Conservation (phyloP, 1,284 basidiomycete species). For the Lignosus rhinocerotis region DNA sequence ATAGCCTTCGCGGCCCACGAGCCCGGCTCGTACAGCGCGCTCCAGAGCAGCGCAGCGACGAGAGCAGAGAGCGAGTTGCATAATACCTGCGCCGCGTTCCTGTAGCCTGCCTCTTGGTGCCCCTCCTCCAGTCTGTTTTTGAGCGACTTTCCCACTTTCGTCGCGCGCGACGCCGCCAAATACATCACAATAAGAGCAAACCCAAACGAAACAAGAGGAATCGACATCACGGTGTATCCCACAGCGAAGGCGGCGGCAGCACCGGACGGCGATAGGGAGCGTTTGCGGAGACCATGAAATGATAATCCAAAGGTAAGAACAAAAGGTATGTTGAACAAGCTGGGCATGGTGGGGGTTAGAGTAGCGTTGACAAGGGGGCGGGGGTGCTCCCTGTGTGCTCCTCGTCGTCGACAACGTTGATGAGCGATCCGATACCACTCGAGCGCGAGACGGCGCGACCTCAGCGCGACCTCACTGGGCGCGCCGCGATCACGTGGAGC, state of each 20-base stretch:
- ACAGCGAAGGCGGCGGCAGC: constrained; percentile 75
- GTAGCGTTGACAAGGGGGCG: too few species aligned
- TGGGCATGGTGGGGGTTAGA: too few species aligned
- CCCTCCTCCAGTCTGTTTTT: constrained; percentile 84
- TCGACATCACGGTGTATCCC: constrained; percentile 66
- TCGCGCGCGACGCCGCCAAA: constrained; percentile 79
- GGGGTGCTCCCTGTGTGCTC: too few species aligned
- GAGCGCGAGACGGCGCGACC: too few species aligned
- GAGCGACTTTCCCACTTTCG: constrained; percentile 72
- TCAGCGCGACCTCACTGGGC: too few species aligned
- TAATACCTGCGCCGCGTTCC: constrained; percentile 78
- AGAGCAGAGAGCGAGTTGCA: constrained; percentile 78
- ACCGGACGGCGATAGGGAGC: constrained; percentile 70
- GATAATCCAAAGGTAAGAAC: constrained; percentile 46
- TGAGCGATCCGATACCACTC: too few species aligned
- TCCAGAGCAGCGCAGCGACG: constrained; percentile 67
- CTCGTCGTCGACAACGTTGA: too few species aligned
- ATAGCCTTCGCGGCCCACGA: constrained; percentile 28
- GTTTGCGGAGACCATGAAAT: constrained; percentile 52
- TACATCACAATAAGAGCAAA: constrained; percentile 81
- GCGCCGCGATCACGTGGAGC: too few species aligned
- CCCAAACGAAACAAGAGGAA: constrained; percentile 67
- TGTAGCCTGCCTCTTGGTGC: constrained; percentile 68
- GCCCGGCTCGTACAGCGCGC: constrained; percentile 51
- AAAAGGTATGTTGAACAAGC: constrained; percentile 23